Percentiles rank a stretch among this genome's conserved stretches.
phyloP scores from a whole-genome alignment of 164 flowering plant species.

The Vitis riparia region DNA sequence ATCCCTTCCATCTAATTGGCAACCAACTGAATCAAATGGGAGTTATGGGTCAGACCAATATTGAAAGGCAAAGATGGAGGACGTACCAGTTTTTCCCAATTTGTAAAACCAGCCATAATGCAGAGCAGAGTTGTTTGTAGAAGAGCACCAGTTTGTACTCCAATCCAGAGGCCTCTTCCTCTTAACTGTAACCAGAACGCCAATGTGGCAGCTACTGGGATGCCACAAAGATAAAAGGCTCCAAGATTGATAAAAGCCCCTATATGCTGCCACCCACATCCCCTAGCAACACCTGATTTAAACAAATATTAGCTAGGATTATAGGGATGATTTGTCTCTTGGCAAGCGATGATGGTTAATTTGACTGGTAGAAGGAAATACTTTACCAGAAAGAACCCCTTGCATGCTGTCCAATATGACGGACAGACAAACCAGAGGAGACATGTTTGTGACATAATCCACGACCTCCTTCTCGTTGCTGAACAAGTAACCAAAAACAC shows the following conservation, averaged over 20 bases:
- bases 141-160: constrained; percentile 50
- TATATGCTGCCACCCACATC: constrained; percentile 84
- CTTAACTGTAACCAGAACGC: constrained; percentile 43
- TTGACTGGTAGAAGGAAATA: constrained; percentile 2
- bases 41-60: not conserved
- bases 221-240: constrained; percentile 66
- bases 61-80: not conserved
- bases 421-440: constrained; percentile 39
- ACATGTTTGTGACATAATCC: constrained; percentile 38
- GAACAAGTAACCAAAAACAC: constrained; percentile 36
- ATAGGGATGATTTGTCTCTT: not conserved
- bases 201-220: constrained; percentile 54
- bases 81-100: constrained; percentile 69
- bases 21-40: too few species aligned
- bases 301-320: not conserved
- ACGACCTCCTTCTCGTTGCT: constrained; percentile 45
- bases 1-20: too few species aligned
- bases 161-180: constrained; percentile 84
- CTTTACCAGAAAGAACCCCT: constrained; percentile 36
- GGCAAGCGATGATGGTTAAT: not conserved
- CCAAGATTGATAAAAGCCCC: constrained; percentile 75
- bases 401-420: constrained; percentile 44
- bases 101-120: constrained; percentile 45
- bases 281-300: constrained; percentile 66
- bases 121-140: constrained; percentile 46